Percentiles rank a stretch among this genome's conserved stretches.
phyloP scores from a whole-genome alignment of 2,329 filamentous ascomycete genomes.

The Colletotrichum camelliae region DNA sequence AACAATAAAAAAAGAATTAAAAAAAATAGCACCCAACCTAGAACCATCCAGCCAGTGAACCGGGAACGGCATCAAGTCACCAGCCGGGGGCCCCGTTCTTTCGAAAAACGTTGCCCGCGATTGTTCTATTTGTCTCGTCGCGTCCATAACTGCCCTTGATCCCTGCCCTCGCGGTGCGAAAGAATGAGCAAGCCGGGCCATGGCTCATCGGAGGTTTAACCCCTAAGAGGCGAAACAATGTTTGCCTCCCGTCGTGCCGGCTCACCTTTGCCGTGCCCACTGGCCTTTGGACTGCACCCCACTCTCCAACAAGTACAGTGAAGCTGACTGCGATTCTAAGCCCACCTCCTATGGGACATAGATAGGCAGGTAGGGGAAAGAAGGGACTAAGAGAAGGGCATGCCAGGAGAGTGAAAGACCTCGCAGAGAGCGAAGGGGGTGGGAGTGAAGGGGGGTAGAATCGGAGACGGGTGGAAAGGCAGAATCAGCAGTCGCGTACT shows the following conservation, averaged over 20 bases:
- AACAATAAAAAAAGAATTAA: neutral
- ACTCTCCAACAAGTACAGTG: neutral
- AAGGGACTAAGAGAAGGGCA: neutral
- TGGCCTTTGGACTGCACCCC: neutral
- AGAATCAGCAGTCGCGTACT: neutral
- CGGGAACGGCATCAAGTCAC: neutral
- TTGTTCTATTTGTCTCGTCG: neutral
- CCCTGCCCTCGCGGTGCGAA: neutral
- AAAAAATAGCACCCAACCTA: neutral
- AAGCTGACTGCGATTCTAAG: neutral
- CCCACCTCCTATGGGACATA: neutral
- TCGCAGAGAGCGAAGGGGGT: neutral
- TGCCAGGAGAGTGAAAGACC: neutral
- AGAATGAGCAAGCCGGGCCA: neutral
- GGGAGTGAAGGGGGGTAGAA: neutral
- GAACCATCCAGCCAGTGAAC: neutral
- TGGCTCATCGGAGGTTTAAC: neutral
- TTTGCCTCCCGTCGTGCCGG: constrained; percentile 10
- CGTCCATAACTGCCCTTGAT: neutral
- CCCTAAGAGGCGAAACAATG: constrained; percentile 9
- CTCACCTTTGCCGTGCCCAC: constrained; percentile 2
- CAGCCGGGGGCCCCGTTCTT: neutral
- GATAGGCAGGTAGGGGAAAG: neutral
- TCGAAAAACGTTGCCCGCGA: neutral
- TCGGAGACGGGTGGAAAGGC: neutral